Conservation (phyloP, 768 basidiomycete genomes). For the Daedaleopsis sinensis region DNA sequence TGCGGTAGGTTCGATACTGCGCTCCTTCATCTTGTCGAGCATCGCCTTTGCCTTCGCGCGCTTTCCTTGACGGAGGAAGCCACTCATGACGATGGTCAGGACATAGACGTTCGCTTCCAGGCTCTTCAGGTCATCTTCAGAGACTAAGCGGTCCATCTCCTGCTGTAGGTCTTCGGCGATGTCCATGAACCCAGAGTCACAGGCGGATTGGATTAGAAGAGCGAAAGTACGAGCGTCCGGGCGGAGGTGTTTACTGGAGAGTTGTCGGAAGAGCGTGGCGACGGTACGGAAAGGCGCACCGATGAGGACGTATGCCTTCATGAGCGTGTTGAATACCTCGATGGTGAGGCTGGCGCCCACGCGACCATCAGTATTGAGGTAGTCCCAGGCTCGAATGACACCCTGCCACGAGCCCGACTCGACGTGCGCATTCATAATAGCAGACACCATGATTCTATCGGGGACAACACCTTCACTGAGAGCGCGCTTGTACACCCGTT, state of each 20-base stretch:
- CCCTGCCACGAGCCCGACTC: slow-evolving; percentile 79
- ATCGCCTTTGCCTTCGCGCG: slow-evolving; percentile 58
- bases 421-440: slow-evolving; percentile 83
- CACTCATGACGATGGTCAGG: slow-evolving; percentile 76
- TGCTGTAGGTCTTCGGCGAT: slow-evolving; percentile 66
- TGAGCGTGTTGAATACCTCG: slow-evolving; percentile 72
- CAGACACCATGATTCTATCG: slow-evolving; percentile 64
- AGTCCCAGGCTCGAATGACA: slow-evolving; percentile 72
- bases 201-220: slow-evolving; percentile 78
- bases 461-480: slow-evolving; percentile 62
- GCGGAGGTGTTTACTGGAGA: slow-evolving; percentile 50
- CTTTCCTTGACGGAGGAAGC: slow-evolving; percentile 62
- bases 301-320: slow-evolving; percentile 83
- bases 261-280: slow-evolving; percentile 58
- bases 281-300: slow-evolving; percentile 77
- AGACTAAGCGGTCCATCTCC: slow-evolving; percentile 59
- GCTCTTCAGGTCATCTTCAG: slow-evolving; percentile 38
- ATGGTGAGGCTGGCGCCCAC: slow-evolving; percentile 50
- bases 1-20: slow-evolving; percentile 67
- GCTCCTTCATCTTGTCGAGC: slow-evolving; percentile 70
- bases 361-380: slow-evolving; percentile 43
- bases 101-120: slow-evolving; percentile 57
- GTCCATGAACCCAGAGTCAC: slow-evolving; percentile 67
- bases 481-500: slow-evolving; percentile 67
- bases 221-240: slow-evolving; percentile 72